Conservation (phyloP, 768 basidiomycete genomes). For the Amyloporia xantha region DNA sequence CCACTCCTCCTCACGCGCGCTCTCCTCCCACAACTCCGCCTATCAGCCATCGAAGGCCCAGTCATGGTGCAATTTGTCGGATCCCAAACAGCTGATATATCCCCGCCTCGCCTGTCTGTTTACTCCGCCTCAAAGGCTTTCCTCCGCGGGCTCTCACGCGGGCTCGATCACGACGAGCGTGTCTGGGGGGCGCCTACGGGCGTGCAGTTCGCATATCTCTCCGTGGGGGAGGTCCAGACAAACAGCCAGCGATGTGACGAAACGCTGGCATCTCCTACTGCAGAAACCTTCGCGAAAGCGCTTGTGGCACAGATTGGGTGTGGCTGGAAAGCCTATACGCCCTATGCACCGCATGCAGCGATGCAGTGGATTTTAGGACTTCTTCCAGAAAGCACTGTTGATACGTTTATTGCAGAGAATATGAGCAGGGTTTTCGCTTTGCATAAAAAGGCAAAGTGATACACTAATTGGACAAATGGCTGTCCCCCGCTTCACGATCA, state of each 20-base stretch:
- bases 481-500: too few species aligned
- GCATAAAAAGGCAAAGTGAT: background rate
- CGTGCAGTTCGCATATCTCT: conserved; percentile 19
- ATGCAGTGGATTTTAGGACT: conserved; percentile 1
- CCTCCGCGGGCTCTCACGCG: conserved; percentile 15
- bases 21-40: conserved; percentile 23
- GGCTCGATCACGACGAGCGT: conserved; percentile 19
- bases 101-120: conserved; percentile 17
- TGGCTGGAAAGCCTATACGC: conserved; percentile 12
- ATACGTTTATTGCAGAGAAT: conserved; percentile 7
- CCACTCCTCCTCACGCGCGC: conserved; percentile 22
- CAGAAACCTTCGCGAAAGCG: conserved; percentile 14
- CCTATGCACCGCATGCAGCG: conserved; percentile 17
- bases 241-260: conserved; percentile 5
- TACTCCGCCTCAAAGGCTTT: conserved; percentile 22
- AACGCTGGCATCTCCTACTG: conserved; percentile 10
- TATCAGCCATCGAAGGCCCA: conserved; percentile 15
- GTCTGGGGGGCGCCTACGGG: conserved; percentile 13
- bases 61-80: conserved; percentile 21
- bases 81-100: conserved; percentile 14
- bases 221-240: conserved; percentile 16
- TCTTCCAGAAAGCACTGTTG: conserved; percentile 7
- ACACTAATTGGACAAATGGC: too few species aligned
- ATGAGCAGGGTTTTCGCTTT: background rate
- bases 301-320: conserved; percentile 18